phyloP scores from a whole-genome alignment of 2,329 filamentous ascomycete species.

The Colletotrichum eleusines region DNA sequence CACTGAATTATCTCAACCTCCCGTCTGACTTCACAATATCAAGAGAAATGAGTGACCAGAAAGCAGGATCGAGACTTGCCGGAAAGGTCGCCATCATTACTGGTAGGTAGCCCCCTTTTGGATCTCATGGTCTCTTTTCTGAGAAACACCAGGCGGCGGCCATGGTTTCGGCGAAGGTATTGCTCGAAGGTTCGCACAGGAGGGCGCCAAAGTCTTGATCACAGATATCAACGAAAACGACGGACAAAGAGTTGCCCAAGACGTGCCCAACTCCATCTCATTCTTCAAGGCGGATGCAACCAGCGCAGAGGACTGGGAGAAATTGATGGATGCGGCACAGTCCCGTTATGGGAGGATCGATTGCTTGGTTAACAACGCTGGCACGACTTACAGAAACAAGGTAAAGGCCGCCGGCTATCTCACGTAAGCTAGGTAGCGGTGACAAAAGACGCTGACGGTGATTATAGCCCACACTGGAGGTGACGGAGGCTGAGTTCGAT shows the following conservation, averaged over 20 bases:
- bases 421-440: no score
- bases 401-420: neutral
- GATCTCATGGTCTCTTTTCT: neutral
- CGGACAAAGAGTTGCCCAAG: slow-evolving; percentile 59
- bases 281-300: slow-evolving; percentile 65
- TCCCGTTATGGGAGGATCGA: slow-evolving; percentile 65
- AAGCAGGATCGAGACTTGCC: slow-evolving; percentile 18
- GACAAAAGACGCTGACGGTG: neutral
- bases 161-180: slow-evolving; percentile 73
- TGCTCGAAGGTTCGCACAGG: slow-evolving; percentile 67
- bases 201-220: slow-evolving; percentile 72
- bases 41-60: slow-evolving; percentile 8
- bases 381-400: slow-evolving; percentile 70
- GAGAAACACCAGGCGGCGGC: slow-evolving; percentile 20
- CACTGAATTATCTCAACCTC: neutral
- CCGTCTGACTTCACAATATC: neutral
- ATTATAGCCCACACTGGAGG: slow-evolving; percentile 65
- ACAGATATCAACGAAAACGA: slow-evolving; percentile 69
- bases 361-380: slow-evolving; percentile 72
- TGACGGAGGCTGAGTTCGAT: slow-evolving; percentile 76
- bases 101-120: neutral
- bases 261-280: slow-evolving; percentile 44
- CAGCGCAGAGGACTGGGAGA: slow-evolving; percentile 64
- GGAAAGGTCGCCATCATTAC: slow-evolving; percentile 33
- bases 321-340: slow-evolving; percentile 58